phyloP scores from a whole-genome alignment of 129 eudicot genomes.

The Smallanthus sonchifolius region DNA sequence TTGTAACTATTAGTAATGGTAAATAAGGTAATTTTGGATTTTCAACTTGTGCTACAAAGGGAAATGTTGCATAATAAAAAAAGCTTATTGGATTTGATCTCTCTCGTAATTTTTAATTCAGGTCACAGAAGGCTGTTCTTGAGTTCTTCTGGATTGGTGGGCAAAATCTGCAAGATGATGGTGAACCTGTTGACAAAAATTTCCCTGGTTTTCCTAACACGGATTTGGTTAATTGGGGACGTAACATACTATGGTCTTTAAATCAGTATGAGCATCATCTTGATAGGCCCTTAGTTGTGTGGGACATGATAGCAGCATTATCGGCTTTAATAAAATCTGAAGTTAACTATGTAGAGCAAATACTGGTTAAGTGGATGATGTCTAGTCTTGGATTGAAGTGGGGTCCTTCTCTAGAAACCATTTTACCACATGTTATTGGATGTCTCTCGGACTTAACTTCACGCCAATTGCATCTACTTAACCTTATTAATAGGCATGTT shows the following conservation, averaged over 20 bases:
- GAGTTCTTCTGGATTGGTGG: constrained; percentile 97
- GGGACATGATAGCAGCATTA: constrained; percentile 75
- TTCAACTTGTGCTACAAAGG: neutral
- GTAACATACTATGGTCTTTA: constrained; percentile 70
- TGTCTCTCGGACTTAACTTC: constrained; percentile 43
- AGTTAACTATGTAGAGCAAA: constrained; percentile 41
- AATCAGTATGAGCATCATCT: constrained; percentile 31
- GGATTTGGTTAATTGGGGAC: constrained; percentile 55
- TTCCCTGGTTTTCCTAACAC: constrained; percentile 44
- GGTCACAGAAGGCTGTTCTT: constrained; percentile 73
- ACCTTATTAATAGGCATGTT: constrained; percentile 59
- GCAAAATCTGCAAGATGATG: constrained; percentile 38
- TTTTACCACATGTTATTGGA: constrained; percentile 25
- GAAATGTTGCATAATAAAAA: neutral
- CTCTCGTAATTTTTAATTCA: constrained; percentile 24
- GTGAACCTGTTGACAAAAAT: constrained; percentile 30
- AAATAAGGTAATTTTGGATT: neutral
- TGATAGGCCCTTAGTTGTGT: constrained; percentile 54
- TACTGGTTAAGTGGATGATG: constrained; percentile 58
- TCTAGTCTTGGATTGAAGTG: constrained; percentile 32
- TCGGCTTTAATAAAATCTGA: constrained; percentile 55
- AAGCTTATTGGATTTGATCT: neutral
- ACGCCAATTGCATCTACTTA: constrained; percentile 74
- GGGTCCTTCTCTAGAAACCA: constrained; percentile 21
- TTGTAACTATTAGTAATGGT: neutral